Percentiles rank a stretch among this genome's conserved stretches.
Evolutionary conservation across 306 rosid genomes (phyloP).

Genomic region (Glycyrrhiza uralensis): DNA sequence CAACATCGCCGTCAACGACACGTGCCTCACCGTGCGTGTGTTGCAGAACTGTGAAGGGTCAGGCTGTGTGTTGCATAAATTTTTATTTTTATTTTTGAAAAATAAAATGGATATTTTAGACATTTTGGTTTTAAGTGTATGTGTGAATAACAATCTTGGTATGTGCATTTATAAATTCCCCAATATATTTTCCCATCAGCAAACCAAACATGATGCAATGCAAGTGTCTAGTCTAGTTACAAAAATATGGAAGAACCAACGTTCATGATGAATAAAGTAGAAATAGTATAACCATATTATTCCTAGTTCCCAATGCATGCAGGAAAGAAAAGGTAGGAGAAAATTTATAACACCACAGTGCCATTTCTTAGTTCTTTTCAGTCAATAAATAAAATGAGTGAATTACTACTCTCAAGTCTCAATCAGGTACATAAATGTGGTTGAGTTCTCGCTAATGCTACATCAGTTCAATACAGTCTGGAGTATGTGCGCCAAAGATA

Average conservation of each 20-base stretch:
- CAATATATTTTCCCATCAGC: not conserved
- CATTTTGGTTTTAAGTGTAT: no score
- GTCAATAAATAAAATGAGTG: not conserved
- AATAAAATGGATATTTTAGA: no score
- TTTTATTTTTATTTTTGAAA: no score
- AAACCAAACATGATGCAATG: not conserved
- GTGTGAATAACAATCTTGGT: no score
- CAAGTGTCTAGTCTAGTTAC: not conserved
- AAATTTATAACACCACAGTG: not conserved
- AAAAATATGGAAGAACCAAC: not conserved
- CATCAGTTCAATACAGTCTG: constrained; percentile 25
- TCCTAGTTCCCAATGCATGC: not conserved
- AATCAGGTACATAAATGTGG: constrained; percentile 26
- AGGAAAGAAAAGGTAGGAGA: not conserved
- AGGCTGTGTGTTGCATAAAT: no score
- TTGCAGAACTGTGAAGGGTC: no score
- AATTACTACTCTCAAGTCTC: constrained; percentile 13
- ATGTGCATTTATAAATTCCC: no score
- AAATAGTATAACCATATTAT: not conserved
- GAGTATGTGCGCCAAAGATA: constrained; percentile 5
- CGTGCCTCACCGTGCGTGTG: no score
- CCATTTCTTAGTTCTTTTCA: not conserved
- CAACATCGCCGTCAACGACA: no score
- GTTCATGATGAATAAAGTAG: not conserved
- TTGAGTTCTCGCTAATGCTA: not conserved